Percentiles rank a stretch among this genome's conserved stretches.
phyloP scores from a whole-genome alignment of 371 early-diverging fungal genomes.

The Syncephalastrum monosporum region DNA sequence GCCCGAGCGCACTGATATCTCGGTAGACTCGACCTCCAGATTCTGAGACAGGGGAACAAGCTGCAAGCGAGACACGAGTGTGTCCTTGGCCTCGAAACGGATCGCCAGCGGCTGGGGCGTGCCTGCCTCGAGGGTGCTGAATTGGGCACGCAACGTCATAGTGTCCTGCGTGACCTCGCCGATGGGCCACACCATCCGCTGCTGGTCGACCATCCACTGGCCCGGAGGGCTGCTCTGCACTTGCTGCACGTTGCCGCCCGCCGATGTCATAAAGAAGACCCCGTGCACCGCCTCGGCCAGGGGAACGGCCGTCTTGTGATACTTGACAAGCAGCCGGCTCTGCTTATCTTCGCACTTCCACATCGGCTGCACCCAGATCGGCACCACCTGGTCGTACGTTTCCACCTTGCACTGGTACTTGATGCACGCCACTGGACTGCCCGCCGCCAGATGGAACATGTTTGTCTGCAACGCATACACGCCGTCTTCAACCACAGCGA shows the following conservation, averaged over 20 bases:
- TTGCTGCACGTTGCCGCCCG: conserved; percentile 45
- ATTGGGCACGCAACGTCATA: conserved; percentile 49
- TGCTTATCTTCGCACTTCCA: conserved; percentile 61
- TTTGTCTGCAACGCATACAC: conserved; percentile 39
- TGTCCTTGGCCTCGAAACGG: conserved; percentile 47
- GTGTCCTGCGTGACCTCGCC: conserved; percentile 33
- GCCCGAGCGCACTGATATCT: conserved; percentile 27
- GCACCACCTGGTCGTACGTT: conserved; percentile 22
- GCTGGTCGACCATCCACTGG: conserved; percentile 50
- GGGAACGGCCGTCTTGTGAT: conserved; percentile 25
- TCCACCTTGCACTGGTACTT: conserved; percentile 47
- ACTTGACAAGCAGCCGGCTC: conserved; percentile 52
- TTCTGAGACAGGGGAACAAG: neutral
- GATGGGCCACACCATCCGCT: conserved; percentile 55
- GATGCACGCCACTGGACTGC: conserved; percentile 27
- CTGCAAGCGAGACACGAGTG: conserved; percentile 30
- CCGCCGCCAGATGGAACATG: conserved; percentile 30
- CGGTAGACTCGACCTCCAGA: conserved; percentile 6
- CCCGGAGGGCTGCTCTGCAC: conserved; percentile 57
- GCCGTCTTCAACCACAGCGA: conserved; percentile 21
- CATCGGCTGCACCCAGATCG: conserved; percentile 44
- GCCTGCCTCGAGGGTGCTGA: conserved; percentile 41
- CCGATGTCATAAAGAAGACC: conserved; percentile 48
- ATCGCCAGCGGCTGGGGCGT: conserved; percentile 47
- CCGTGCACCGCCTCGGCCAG: conserved; percentile 14